A percentile compares a stretch with the other conserved stretches of the same genome.
phyloP scores from a whole-genome alignment of 192 early-diverging fungal genomes.

The Dispira parvispora region DNA sequence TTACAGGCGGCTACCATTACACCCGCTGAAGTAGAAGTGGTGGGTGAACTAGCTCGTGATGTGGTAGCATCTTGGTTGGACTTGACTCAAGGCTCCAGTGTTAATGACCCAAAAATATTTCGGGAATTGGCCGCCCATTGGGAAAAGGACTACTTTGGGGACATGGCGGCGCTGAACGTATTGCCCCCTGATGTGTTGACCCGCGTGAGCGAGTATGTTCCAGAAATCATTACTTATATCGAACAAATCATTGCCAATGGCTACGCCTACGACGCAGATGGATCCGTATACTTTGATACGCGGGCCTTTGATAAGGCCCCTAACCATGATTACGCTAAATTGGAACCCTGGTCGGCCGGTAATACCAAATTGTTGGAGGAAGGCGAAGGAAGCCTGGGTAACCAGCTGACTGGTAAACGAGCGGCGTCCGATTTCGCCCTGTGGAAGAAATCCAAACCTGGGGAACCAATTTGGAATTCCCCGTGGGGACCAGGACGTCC shows the following conservation, averaged over 20 bases:
- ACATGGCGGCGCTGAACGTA: conserved; percentile 84
- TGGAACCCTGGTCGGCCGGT: conserved; percentile 76
- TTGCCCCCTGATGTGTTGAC: conserved; percentile 74
- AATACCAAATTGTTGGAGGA: conserved; percentile 69
- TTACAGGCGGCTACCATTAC: conserved; percentile 16
- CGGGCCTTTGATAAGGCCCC: conserved; percentile 58
- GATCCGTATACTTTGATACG: conserved; percentile 94
- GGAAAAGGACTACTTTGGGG: conserved; percentile 84
- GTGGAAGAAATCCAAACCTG: conserved; percentile 87
- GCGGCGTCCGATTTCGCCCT: conserved; percentile 79
- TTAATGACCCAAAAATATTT: conserved; percentile 85
- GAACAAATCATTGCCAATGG: conserved; percentile 89
- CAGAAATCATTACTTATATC: conserved; percentile 81
- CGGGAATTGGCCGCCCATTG: conserved; percentile 81
- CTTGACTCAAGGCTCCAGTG: conserved; percentile 27
- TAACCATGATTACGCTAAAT: conserved; percentile 84
- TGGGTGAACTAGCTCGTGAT: conserved; percentile 17
- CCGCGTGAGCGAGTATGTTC: conserved; percentile 92
- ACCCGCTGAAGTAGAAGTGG: conserved; percentile 23
- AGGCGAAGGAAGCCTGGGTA: conserved; percentile 76
- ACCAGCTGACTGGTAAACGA: conserved; percentile 45
- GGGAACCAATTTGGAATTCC: conserved; percentile 86
- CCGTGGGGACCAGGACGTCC: conserved; percentile 90
- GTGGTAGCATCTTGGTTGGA: conserved; percentile 26
- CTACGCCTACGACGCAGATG: conserved; percentile 79